Evolutionary conservation across 2,329 filamentous ascomycete genomes (phyloP), one percentile per base, ranked within the genome.

Genomic region (Cladobotryum protrusum): DNA sequence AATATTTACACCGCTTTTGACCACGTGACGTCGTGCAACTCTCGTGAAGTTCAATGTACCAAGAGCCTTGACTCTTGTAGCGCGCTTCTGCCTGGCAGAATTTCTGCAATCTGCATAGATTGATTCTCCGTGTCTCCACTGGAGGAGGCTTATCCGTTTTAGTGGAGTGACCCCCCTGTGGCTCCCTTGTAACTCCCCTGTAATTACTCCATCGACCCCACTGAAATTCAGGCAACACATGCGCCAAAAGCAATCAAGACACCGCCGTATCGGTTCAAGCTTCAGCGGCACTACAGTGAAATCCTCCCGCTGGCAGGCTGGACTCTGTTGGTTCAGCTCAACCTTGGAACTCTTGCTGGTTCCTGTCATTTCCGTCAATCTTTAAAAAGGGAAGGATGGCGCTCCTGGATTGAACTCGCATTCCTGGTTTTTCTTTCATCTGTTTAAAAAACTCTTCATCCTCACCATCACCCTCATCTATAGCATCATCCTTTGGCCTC

Each of bases 11-110:
- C 43, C 11, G 15, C 5, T 12, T 20, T 13, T 15, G 43, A 11
- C 42, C 53, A 63, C 59, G 57, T 65, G 63, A 65, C 45, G 29
- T 48, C 60, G 63, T 55, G 61, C 39, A 17, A 47, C 20, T 46
- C 39, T 61, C 60, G 62, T 55, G 44, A 39, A n/a, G 13, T 39
- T 14, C 8, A 4, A 14, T n/a, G 36, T 39, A 6, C 13, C 13
- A 17, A 11, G 36, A 11, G 36, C n/a, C 13, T 39, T 14, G n/a
- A n/a, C 13, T 18, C 36, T 39, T 9, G 11, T 29, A 48, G 54
- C 49, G 54, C 49, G 53, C 53, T 62, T 61, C 52, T 63, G 61
- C 61, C 51, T 53, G 51, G 48, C 13, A n/a, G 40, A n/a, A 39
- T 15, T 6, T 29, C 24, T 29, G 6, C 24, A 29, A 29, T 29